Percentiles rank a stretch among this genome's conserved stretches.
These are phyloP conservation scores for Boletus rubescentipes DNA, from an alignment of 768 basidiomycete species.

Conservation along the genomic window DNA sequence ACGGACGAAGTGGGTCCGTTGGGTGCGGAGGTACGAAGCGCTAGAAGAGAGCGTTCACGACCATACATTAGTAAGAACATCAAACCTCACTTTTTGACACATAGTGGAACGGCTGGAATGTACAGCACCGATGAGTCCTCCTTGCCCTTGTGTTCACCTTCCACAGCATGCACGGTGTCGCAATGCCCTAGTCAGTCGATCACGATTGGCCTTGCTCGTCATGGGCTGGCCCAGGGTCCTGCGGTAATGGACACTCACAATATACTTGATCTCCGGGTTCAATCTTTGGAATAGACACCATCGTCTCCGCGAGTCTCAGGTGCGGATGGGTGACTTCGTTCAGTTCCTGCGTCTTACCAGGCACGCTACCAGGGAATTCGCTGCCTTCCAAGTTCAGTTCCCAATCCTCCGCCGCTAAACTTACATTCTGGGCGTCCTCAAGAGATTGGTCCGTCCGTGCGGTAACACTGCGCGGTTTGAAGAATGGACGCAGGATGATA, in stretches of 20 bases:
- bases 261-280: slow-evolving; percentile 66
- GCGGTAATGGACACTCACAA: slow-evolving; percentile 35
- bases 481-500: slow-evolving; percentile 64
- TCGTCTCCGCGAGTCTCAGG: slow-evolving; percentile 51
- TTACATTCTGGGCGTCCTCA: slow-evolving; percentile 20
- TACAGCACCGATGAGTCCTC: slow-evolving; percentile 57
- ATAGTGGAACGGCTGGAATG: slow-evolving; percentile 54
- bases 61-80: neutral
- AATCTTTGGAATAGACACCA: slow-evolving; percentile 58
- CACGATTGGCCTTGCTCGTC: neutral
- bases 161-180: slow-evolving; percentile 57
- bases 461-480: slow-evolving; percentile 38
- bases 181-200: slow-evolving; percentile 43
- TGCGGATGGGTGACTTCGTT: slow-evolving; percentile 61
- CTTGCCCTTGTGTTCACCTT: slow-evolving; percentile 44
- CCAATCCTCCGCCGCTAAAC: slow-evolving; percentile 52
- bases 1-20: slow-evolving; percentile 44
- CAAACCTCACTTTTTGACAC: slow-evolving; percentile 43
- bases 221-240: neutral
- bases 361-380: slow-evolving; percentile 53
- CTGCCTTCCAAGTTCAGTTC: slow-evolving; percentile 49
- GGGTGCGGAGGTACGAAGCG: slow-evolving; percentile 48
- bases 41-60: slow-evolving; percentile 25
- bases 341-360: slow-evolving; percentile 56
- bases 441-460: neutral